A percentile compares a stretch with the other conserved stretches of the same genome.
Evolutionary conservation across 148 eudicot genomes (phyloP).

Genomic region (Nepenthes mirabilis): DNA sequence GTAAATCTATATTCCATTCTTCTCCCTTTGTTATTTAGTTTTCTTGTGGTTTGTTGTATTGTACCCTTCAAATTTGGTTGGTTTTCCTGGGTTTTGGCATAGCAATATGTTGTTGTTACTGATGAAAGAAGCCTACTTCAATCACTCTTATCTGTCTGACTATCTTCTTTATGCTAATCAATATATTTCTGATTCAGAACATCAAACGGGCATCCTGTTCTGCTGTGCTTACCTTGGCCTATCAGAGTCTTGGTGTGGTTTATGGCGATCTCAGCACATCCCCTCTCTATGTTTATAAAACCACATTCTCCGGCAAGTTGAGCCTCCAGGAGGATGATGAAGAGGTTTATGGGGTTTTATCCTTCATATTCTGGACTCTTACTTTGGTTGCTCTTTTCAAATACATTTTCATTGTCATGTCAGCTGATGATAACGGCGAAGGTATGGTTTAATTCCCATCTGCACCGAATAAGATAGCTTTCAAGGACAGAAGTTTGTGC

Average conservation of each 20-base stretch:
- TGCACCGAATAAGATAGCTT: no score
- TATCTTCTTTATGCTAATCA: slow-evolving; percentile 1
- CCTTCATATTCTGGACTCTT: slow-evolving; percentile 59
- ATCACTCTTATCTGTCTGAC: neutral
- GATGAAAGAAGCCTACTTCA: no score
- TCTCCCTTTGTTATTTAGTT: no score
- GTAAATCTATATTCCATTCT: no score
- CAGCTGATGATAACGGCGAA: slow-evolving; percentile 58
- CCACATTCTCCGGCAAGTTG: slow-evolving; percentile 42
- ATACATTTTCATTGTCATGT: slow-evolving; percentile 39
- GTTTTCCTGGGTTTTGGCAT: no score
- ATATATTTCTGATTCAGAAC: slow-evolving; percentile 16
- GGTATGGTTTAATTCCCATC: slow-evolving; percentile 16
- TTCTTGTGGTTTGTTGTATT: no score
- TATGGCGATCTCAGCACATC: slow-evolving; percentile 69
- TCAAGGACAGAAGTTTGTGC: no score
- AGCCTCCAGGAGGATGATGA: slow-evolving; percentile 48
- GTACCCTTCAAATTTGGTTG: no score
- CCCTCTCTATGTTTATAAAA: slow-evolving; percentile 59
- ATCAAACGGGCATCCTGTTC: slow-evolving; percentile 28
- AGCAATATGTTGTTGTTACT: no score
- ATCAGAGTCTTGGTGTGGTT: slow-evolving; percentile 66
- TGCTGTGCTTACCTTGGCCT: slow-evolving; percentile 45
- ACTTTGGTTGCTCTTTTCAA: slow-evolving; percentile 41
- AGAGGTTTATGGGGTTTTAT: slow-evolving; percentile 51